Evolutionary conservation across 805 yeast genomes (phyloP), one percentile per base, ranked within the genome.

Genomic region (Cyberlindnera xishuangbannaensis): DNA sequence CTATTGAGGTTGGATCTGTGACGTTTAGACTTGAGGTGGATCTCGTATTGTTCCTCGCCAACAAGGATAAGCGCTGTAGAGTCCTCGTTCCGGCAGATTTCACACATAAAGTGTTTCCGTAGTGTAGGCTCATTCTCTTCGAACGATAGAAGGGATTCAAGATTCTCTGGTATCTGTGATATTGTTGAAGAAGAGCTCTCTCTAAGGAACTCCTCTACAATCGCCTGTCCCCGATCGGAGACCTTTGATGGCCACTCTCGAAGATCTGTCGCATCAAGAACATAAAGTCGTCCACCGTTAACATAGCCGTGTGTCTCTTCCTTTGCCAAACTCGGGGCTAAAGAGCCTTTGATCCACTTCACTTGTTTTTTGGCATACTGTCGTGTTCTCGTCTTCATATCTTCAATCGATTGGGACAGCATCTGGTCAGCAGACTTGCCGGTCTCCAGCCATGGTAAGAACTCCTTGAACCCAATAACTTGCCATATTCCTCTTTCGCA

Each of bases 381-480:
- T 34, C 95, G 61, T 0, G 98, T 92, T 26, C 81, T 66, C 0
- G 74, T 59, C 53, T 90, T 88, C 97, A 92, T 92, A 21, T 74
- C 65, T 10, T 74, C 81, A 3, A 79, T 61, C 8, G 90, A 76
- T 4, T 59, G 62, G 4, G 52, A 52, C 33, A 70, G 68, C 12
- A 44, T 31, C 6, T 15, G 26, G 5, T 47, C 39, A 5, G 48
- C 45, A 6, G 41, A 18, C 11, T 36, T 42, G 0, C 47, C 54
- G 7, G 53, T 27, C 20, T 48, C 43, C 16, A 76, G 46, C 82
- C 83, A 85, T 2, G 94, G 90, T 23, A 84, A 51, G 51, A 86
- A 86, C 50, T 86, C 95, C 53, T 85, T 84, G 58, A 84, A 92
- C 2, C 97, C 97, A 49, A 90, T 84, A 2, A 84, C 95, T 59